phyloP scores from a whole-genome alignment of 176 grass and related monocot species.

The Thalia dealbata region DNA sequence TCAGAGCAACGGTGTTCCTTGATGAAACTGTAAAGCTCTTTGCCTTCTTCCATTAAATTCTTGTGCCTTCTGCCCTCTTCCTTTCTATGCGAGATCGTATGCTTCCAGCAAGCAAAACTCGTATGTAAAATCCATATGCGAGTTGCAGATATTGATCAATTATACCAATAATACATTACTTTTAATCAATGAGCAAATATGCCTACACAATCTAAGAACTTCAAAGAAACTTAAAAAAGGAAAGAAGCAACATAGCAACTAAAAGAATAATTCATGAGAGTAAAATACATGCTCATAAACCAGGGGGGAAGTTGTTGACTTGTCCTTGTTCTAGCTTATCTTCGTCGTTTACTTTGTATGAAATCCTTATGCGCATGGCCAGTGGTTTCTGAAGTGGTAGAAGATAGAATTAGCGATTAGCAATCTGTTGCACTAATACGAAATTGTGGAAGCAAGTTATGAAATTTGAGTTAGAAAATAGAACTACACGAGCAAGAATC shows the following conservation, averaged over 20 bases:
- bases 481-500: neutral
- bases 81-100: too few species aligned
- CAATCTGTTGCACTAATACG: neutral
- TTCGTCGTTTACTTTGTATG: conserved; percentile 80
- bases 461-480: neutral
- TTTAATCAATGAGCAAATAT: neutral
- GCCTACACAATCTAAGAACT: neutral
- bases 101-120: too few species aligned
- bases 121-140: neutral
- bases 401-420: neutral
- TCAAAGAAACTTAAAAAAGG: neutral
- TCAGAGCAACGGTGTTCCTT: too few species aligned
- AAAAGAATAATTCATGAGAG: neutral
- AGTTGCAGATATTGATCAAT: neutral
- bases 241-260: neutral
- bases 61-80: too few species aligned
- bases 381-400: conserved; percentile 53
- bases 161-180: neutral
- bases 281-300: conserved; percentile 27
- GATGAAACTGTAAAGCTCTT: too few species aligned
- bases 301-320: conserved; percentile 74
- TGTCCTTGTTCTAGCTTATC: conserved; percentile 91
- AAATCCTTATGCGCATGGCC: conserved; percentile 66
- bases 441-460: neutral
- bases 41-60: too few species aligned